A percentile compares a stretch with the other conserved stretches of the same genome.
Evolutionary conservation across 2,329 filamentous ascomycete genomes (phyloP).

Genomic region (Aspergillus piperis): DNA sequence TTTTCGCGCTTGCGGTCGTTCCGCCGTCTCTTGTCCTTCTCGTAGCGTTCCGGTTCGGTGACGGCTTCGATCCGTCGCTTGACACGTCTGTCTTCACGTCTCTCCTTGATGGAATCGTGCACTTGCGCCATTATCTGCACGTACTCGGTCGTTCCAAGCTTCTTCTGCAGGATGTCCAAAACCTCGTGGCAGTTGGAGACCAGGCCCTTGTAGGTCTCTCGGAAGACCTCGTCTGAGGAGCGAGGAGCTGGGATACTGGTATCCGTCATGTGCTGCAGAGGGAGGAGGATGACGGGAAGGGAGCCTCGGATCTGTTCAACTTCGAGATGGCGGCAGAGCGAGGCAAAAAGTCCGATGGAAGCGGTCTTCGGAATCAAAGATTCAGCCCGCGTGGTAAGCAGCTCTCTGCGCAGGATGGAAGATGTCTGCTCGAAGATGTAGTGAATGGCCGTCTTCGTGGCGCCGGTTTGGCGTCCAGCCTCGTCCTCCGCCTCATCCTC

Average conservation of each 20-base stretch:
- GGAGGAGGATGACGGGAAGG: constrained; percentile 64
- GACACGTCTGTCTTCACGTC: constrained; percentile 70
- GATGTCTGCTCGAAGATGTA: constrained; percentile 80
- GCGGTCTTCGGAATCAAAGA: constrained; percentile 73
- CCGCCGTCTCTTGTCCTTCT: constrained; percentile 77
- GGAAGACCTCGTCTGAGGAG: constrained; percentile 70
- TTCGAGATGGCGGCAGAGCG: constrained; percentile 65
- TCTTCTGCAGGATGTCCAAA: constrained; percentile 80
- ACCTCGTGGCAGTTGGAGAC: constrained; percentile 72
- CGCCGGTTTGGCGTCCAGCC: constrained; percentile 28
- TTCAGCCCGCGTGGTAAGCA: constrained; percentile 60
- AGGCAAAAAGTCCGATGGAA: constrained; percentile 72
- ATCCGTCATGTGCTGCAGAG: constrained; percentile 83
- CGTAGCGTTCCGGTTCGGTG: constrained; percentile 74
- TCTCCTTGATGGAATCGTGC: constrained; percentile 69
- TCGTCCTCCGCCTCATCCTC: constrained; percentile 49
- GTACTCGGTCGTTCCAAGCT: constrained; percentile 78
- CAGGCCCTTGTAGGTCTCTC: constrained; percentile 68
- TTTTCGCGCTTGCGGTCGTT: constrained; percentile 80
- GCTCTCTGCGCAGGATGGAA: constrained; percentile 75
- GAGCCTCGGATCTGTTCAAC: constrained; percentile 60
- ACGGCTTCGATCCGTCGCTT: constrained; percentile 92
- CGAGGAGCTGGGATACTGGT: constrained; percentile 70
- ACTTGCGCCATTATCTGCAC: constrained; percentile 67
- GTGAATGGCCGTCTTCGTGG: constrained; percentile 58